These are phyloP conservation scores for Metschnikowia amazonensis DNA, from an alignment of 805 yeast species.

Conservation along the genomic window DNA sequence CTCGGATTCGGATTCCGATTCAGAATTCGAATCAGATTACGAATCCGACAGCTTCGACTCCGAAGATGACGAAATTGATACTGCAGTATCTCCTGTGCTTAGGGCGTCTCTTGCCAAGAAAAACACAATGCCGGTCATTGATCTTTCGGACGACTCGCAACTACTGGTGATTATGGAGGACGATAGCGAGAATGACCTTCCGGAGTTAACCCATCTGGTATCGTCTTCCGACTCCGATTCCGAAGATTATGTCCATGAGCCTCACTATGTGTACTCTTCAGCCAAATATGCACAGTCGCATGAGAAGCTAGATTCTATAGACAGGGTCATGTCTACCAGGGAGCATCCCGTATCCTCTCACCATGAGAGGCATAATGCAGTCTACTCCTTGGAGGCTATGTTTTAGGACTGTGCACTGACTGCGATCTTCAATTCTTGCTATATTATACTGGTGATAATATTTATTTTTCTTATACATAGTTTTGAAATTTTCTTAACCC, in stretches of 20 bases:
- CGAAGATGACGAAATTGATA: constrained; percentile 22
- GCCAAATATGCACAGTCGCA: constrained; percentile 7
- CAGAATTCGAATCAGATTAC: constrained; percentile 26
- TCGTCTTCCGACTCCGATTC: constrained; percentile 17
- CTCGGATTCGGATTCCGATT: constrained; percentile 23
- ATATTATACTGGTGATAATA: constrained; percentile 1
- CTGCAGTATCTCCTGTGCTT: background rate
- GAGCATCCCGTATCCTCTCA: constrained; percentile 3
- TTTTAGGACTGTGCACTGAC: constrained; percentile 20
- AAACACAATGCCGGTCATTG: constrained; percentile 13
- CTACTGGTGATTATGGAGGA: constrained; percentile 15
- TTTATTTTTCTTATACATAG: background rate
- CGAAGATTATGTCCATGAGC: constrained; percentile 14
- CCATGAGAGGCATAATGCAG: constrained; percentile 30
- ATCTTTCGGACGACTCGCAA: constrained; percentile 11
- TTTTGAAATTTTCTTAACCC: no score
- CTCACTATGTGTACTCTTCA: constrained; percentile 10
- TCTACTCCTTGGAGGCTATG: constrained; percentile 39
- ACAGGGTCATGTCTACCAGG: background rate
- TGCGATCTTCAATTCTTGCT: background rate
- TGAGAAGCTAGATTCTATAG: background rate
- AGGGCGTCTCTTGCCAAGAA: background rate
- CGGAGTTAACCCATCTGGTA: constrained; percentile 16
- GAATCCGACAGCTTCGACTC: constrained; percentile 24
- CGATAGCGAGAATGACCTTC: constrained; percentile 13